phyloP scores from a whole-genome alignment of 306 rosid genomes.

The Astragalus membranaceus region DNA sequence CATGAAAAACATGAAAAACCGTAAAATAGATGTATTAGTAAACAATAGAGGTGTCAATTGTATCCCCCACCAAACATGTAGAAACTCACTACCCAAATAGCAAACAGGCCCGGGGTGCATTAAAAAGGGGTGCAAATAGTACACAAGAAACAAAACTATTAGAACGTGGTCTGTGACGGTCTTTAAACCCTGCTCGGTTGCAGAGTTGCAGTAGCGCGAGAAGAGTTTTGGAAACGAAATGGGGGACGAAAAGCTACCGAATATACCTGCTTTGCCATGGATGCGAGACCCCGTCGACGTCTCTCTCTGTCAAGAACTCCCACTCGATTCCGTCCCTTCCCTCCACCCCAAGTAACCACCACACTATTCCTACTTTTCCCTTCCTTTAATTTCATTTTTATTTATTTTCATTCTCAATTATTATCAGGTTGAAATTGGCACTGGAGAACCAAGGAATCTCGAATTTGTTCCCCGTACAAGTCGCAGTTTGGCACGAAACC shows the following conservation, averaged over 20 bases:
- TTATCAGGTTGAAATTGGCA: slow-evolving; percentile 52
- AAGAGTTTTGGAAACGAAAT: slow-evolving; percentile 23
- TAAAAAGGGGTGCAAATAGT: too few relatives aligned
- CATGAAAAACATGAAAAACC: too few relatives aligned
- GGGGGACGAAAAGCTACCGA: slow-evolving; percentile 42
- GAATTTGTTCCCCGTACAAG: slow-evolving; percentile 72
- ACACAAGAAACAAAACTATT: too few relatives aligned
- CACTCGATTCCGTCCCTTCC: slow-evolving; percentile 47
- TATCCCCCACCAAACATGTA: too few relatives aligned
- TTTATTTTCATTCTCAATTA: not conserved
- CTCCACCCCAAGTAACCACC: slow-evolving; percentile 33
- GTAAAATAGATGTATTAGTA: too few relatives aligned
- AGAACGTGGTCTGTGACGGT: too few relatives aligned
- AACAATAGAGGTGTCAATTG: too few relatives aligned
- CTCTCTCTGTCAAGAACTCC: slow-evolving; percentile 34
- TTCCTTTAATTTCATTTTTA: not conserved
- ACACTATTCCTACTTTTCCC: not conserved
- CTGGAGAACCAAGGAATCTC: slow-evolving; percentile 53
- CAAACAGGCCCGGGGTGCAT: too few relatives aligned
- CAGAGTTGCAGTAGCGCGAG: not conserved
- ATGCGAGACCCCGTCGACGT: slow-evolving; percentile 83
- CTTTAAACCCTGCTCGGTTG: not conserved
- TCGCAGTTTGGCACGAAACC: slow-evolving; percentile 81
- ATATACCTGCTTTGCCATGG: slow-evolving; percentile 76
- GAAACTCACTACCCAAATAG: too few relatives aligned